Conservation (phyloP, 768 basidiomycete species). For the Amanita brunnescens region DNA sequence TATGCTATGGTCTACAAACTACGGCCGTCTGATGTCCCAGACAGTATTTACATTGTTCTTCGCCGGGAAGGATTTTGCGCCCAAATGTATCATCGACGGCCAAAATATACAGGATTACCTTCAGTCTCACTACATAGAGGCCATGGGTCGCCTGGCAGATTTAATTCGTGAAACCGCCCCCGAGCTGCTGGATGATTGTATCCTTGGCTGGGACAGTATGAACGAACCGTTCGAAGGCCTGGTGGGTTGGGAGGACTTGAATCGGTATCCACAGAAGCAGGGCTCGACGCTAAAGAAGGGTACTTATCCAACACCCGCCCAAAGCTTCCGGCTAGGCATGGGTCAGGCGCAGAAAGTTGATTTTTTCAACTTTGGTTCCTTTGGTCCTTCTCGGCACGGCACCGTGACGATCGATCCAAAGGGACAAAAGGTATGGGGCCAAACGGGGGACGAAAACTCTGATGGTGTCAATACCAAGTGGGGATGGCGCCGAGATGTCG, state of each 20-base stretch:
- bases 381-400: slow-evolving; percentile 72
- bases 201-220: slow-evolving; percentile 95
- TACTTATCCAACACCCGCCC: slow-evolving; percentile 75
- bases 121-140: slow-evolving; percentile 66
- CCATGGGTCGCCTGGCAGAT: slow-evolving; percentile 70
- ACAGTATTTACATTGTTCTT: slow-evolving; percentile 95
- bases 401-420: slow-evolving; percentile 78
- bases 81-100: slow-evolving; percentile 86
- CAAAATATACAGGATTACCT: slow-evolving; percentile 87
- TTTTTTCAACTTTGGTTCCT: slow-evolving; percentile 67
- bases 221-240: slow-evolving; percentile 93
- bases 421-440: slow-evolving; percentile 53
- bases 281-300: slow-evolving; percentile 79
- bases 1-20: slow-evolving; percentile 98
- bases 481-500: slow-evolving; percentile 72
- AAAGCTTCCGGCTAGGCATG: slow-evolving; percentile 83
- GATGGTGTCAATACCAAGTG: slow-evolving; percentile 57
- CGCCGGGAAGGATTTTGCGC: slow-evolving; percentile 83
- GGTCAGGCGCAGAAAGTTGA: slow-evolving; percentile 77
- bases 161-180: slow-evolving; percentile 59
- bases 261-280: slow-evolving; percentile 53
- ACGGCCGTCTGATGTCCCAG: slow-evolving; percentile 78
- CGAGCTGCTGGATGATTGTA: slow-evolving; percentile 72
- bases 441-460: slow-evolving; percentile 18
- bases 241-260: slow-evolving; percentile 57